Conservation (phyloP, 495 filamentous ascomycete genomes). For the Annulohypoxylon maeteangense region DNA sequence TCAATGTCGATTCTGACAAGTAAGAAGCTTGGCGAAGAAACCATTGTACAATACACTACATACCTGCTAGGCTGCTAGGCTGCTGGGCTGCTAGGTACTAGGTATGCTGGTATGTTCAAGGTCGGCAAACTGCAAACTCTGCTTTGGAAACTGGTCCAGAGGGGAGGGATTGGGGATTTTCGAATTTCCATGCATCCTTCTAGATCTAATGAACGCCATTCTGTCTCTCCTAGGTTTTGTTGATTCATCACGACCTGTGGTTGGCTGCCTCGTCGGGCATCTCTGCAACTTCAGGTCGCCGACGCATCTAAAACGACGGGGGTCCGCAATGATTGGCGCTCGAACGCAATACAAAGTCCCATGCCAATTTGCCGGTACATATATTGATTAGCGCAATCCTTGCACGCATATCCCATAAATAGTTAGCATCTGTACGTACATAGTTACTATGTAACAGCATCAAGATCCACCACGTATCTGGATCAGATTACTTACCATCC, state of each 20-base stretch:
- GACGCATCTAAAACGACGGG: conserved; percentile 22
- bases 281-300: conserved; percentile 41
- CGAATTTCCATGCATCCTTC: conserved; percentile 41
- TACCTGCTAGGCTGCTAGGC: not conserved
- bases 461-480: conserved; percentile 4
- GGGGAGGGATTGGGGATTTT: conserved; percentile 22
- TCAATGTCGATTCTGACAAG: conserved; percentile 14
- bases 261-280: conserved; percentile 45
- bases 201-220: conserved; percentile 40
- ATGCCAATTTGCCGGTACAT: conserved; percentile 16
- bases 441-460: conserved; percentile 10
- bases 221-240: conserved; percentile 8
- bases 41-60: not conserved
- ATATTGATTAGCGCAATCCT: conserved; percentile 37
- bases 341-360: conserved; percentile 10
- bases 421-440: not conserved
- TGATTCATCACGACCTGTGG: conserved; percentile 25
- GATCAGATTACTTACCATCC: conserved; percentile 3
- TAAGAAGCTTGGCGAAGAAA: conserved; percentile 12
- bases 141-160: conserved; percentile 19
- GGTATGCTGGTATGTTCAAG: conserved; percentile 12
- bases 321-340: conserved; percentile 29
- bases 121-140: not conserved
- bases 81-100: too few relatives aligned
- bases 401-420: conserved; percentile 27